Evolutionary conservation across 2,329 filamentous ascomycete species (phyloP).

Genomic region (Aspergillus sp.): DNA sequence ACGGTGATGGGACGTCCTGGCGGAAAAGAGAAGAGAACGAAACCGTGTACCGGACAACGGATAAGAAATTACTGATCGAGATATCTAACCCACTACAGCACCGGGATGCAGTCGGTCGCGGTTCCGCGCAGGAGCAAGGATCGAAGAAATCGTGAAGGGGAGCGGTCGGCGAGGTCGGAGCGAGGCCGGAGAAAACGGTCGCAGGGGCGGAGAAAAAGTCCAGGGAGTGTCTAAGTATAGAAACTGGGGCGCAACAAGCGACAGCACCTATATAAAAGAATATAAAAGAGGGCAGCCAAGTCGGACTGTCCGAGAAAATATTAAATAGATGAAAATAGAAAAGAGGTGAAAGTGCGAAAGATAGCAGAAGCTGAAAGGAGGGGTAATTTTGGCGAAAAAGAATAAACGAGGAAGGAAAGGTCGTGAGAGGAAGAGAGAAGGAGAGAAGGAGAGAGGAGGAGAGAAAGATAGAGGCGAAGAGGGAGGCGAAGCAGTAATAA

Average conservation of each 20-base stretch:
- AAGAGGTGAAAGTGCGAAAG: constrained; percentile 13
- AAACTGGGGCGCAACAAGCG: constrained; percentile 10
- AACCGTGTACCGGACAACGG: constrained; percentile 32
- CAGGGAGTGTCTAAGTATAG: constrained; percentile 14
- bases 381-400: constrained; percentile 18
- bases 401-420: constrained; percentile 9
- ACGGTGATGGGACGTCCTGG: constrained; percentile 12
- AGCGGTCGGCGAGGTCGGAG: constrained; percentile 9
- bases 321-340: constrained; percentile 12
- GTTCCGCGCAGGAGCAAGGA: constrained; percentile 14
- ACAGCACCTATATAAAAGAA: constrained; percentile 12
- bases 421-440: constrained; percentile 4
- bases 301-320: constrained; percentile 12
- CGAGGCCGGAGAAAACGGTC: constrained; percentile 10
- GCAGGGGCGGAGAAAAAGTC: constrained; percentile 1
- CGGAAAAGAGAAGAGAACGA: not conserved
- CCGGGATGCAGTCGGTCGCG: constrained; percentile 24
- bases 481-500: not conserved
- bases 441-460: not conserved
- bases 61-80: constrained; percentile 8
- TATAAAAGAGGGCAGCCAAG: constrained; percentile 8
- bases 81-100: constrained; percentile 35
- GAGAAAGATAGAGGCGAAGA: not conserved
- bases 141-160: constrained; percentile 4
- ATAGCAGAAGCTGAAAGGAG: constrained; percentile 23